A percentile compares a stretch with the other conserved stretches of the same genome.
Conservation (phyloP, 345 rosid genomes). For the Bruguiera sexangula region DNA sequence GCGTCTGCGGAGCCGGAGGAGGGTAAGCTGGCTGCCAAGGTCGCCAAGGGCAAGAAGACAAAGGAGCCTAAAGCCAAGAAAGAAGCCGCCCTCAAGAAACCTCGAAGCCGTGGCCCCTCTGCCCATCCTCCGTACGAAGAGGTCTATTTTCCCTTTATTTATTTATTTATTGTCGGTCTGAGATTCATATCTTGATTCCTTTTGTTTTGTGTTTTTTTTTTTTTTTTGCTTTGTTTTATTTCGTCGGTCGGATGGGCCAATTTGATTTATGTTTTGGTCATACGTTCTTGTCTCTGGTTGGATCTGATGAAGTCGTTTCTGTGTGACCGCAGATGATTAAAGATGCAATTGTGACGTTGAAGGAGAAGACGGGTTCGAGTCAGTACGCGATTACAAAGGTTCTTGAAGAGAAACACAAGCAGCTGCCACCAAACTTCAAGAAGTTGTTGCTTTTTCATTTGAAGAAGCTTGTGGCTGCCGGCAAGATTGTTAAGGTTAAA, state of each 20-base stretch:
- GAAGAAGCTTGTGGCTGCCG: slow-evolving; percentile 66
- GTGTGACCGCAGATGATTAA: slow-evolving; percentile 57
- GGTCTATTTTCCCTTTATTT: slow-evolving; percentile 21
- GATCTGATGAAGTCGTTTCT: slow-evolving; percentile 13
- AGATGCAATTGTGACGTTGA: slow-evolving; percentile 60
- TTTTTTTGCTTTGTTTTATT: too few relatives aligned
- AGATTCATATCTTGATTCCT: background rate
- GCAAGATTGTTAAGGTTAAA: slow-evolving; percentile 65
- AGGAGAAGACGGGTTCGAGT: slow-evolving; percentile 87
- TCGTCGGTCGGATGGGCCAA: too few relatives aligned
- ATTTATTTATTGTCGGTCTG: background rate
- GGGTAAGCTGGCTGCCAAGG: slow-evolving; percentile 36
- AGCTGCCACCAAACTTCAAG: slow-evolving; percentile 55
- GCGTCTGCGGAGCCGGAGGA: slow-evolving; percentile 23
- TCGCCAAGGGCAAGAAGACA: slow-evolving; percentile 41
- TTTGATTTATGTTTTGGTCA: too few relatives aligned
- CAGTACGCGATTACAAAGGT: slow-evolving; percentile 81
- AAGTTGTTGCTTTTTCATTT: slow-evolving; percentile 61
- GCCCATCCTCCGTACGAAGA: slow-evolving; percentile 74
- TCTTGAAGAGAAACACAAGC: slow-evolving; percentile 72
- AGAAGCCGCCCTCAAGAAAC: slow-evolving; percentile 43
- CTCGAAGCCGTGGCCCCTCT: slow-evolving; percentile 17
- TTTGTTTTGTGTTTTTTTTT: background rate
- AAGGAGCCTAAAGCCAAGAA: slow-evolving; percentile 52
- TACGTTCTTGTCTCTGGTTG: too few relatives aligned